Base-by-base conservation (phyloP, 106 monocot genomes). In the Ottelia alismoides region DNA sequence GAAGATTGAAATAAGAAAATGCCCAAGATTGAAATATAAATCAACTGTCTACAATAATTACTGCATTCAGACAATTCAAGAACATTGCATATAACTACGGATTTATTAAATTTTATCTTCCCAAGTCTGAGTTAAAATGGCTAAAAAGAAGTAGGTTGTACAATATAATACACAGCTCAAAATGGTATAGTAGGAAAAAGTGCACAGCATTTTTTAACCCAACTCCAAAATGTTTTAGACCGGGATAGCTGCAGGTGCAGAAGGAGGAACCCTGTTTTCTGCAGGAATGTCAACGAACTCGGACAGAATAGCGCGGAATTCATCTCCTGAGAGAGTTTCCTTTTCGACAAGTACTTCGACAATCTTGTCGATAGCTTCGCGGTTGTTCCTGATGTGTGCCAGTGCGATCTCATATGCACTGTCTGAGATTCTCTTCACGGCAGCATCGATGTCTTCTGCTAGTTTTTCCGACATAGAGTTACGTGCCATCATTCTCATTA, bases 401-500 rank as follows among this genome's bases (percentile, higher is more conserved):
- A 84, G 48, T 24, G 89, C 74, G 18, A 90, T 72, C 57, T 84
- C 74, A 30, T 90, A 80, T 23, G 84, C 84, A 16, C 52, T 51
- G 70, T 90, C 84, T 0, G 89, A 77, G 56, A 90, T 45, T 65
- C 58, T 49, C 77, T 90, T 90, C 48, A 90, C 64, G 22, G 89
- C 77, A 10, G 63, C 49, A 61, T 90, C 80, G 1, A 84, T 90
- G 75, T 91, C 91, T 60, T 85, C 81, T 0, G 84, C 91, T 0
- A 85, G 78, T 56, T 73, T 93, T 73, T 93, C 93, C 2, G 83
- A 93, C 93, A 93, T 93, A 2, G 93, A 93, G 64, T 93, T 93
- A 44, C 93, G 70, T 22, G 80, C 93, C 93, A 93, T 93, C 93
- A 93, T 93, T 53, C 93, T 87, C 93, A 93, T 93, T 55, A 93